Evolutionary conservation across 306 rosid species (phyloP), one percentile per base, ranked within the genome.

Genomic region (Mimosa bimucronata): DNA sequence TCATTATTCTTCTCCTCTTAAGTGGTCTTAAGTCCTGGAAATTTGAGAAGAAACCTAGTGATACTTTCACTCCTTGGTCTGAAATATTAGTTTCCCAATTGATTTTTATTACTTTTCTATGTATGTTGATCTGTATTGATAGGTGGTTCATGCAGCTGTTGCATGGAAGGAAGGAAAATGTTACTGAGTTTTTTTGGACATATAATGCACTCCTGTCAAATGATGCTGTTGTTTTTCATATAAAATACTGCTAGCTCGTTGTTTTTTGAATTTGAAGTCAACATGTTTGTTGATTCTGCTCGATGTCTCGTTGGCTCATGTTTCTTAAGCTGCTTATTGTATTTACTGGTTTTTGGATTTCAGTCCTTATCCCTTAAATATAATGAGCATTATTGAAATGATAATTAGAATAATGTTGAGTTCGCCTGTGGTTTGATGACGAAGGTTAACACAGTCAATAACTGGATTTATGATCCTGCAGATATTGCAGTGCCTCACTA

Each of bases 401-500:
- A 61, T 66, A 77, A 76, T 72, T 66, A 78, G 72, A 70, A 55
- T 73, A 50, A 53, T 37, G 65, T 66, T 62, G 34, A 42, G 26
- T 62, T 66, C 41, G 41, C 46, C 34, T 38, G 30, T 71, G 68
- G 57, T 25, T 80, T 62, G 31, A 50, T 82, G 53, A 42, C 23
- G 18, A n/a, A 15, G 45, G 21, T 65, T 68, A 52, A 65, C 2
- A 28, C 72, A 9, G 71, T 52, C 67, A 50, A 29, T 48, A 42
- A 52, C 64, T 66, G 41, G 55, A 19, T 57, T 48, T 69, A 75
- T 68, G 48, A 61, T 82, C 46, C 38, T 72, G 82, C 88, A 95
- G 99, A 96, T 96, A 85, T 86, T 93, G 83, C 99, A 96, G 79
- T 93, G 98, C 81, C 91, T 96, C 74, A 93, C 98, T 13, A 87